phyloP scores from a whole-genome alignment of 176 grass and related monocot species.

The Microstegium vimineum region DNA sequence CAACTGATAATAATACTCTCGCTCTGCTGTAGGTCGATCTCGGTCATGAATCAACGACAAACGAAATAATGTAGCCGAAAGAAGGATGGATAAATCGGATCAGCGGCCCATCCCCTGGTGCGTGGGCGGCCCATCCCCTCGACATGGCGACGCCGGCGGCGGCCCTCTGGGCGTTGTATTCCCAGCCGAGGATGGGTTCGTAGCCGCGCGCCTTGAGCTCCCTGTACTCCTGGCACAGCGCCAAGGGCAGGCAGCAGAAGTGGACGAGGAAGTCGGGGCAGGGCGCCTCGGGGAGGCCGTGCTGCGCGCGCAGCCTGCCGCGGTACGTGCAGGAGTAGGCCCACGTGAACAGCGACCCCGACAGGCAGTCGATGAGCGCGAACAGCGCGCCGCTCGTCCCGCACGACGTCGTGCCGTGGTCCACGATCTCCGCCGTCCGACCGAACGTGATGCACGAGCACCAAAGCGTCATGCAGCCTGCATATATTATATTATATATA shows the following conservation, averaged over 20 bases:
- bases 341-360: constrained; percentile 22
- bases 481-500: too few relatives aligned
- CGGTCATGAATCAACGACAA: background rate
- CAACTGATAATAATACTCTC: too few relatives aligned
- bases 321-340: constrained; percentile 65
- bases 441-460: constrained; percentile 80
- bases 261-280: constrained; percentile 71
- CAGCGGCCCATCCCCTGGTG: background rate
- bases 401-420: constrained; percentile 52
- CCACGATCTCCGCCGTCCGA: constrained; percentile 65
- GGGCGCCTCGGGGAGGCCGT: constrained; percentile 31
- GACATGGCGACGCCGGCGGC: background rate
- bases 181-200: constrained; percentile 30
- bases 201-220: constrained; percentile 60
- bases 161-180: background rate
- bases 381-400: constrained; percentile 47
- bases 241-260: constrained; percentile 50
- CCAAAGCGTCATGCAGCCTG: constrained; percentile 53
- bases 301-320: constrained; percentile 39
- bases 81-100: background rate
- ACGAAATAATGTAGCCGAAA: too few relatives aligned
- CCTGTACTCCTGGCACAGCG: constrained; percentile 55
- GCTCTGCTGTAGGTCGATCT: background rate
- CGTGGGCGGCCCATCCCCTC: too few relatives aligned
- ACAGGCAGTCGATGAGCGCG: background rate